Percentiles rank a stretch among this genome's conserved stretches.
Evolutionary conservation across 1,284 basidiomycete genomes (phyloP).

Genomic region (Ceratobasidium papillatum): DNA sequence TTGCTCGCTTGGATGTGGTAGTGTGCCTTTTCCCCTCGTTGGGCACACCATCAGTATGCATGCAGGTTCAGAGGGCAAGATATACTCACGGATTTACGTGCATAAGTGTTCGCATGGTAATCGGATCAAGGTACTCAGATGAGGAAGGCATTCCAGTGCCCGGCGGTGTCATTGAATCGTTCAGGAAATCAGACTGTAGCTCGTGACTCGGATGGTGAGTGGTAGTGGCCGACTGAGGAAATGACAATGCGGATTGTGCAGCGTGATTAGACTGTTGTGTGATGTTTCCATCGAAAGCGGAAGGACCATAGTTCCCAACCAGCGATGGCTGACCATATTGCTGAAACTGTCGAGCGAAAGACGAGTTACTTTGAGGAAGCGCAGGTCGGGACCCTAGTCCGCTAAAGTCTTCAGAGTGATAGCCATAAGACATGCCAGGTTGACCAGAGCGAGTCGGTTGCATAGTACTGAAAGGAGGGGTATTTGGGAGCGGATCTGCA

Average conservation of each 20-base stretch:
- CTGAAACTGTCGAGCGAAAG: slow-evolving; percentile 32
- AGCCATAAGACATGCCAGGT: slow-evolving; percentile 12
- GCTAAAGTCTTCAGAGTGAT: slow-evolving; percentile 6
- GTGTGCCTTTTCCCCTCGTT: slow-evolving; percentile 7
- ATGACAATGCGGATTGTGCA: slow-evolving; percentile 36
- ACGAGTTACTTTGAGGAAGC: background rate
- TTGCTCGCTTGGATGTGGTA: slow-evolving; percentile 25
- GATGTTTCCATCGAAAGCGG: slow-evolving; percentile 17
- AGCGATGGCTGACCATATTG: slow-evolving; percentile 24
- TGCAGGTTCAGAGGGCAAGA: slow-evolving; percentile 2
- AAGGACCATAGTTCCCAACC: slow-evolving; percentile 19
- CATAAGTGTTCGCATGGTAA: slow-evolving; percentile 38
- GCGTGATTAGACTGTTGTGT: slow-evolving; percentile 24
- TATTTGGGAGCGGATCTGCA: slow-evolving; percentile 12
- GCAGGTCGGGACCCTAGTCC: background rate
- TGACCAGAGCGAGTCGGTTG: slow-evolving; percentile 16
- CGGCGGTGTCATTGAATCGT: slow-evolving; percentile 25
- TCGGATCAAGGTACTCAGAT: slow-evolving; percentile 39
- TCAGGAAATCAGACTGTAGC: slow-evolving; percentile 28
- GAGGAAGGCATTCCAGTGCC: slow-evolving; percentile 40
- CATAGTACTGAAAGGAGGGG: slow-evolving; percentile 18
- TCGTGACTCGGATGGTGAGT: slow-evolving; percentile 35
- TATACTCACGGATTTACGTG: slow-evolving; percentile 32
- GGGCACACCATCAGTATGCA: slow-evolving; percentile 16
- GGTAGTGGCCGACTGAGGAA: slow-evolving; percentile 37